Conservation (phyloP, 2,329 filamentous ascomycete genomes). For the Colletotrichum trifolii region DNA sequence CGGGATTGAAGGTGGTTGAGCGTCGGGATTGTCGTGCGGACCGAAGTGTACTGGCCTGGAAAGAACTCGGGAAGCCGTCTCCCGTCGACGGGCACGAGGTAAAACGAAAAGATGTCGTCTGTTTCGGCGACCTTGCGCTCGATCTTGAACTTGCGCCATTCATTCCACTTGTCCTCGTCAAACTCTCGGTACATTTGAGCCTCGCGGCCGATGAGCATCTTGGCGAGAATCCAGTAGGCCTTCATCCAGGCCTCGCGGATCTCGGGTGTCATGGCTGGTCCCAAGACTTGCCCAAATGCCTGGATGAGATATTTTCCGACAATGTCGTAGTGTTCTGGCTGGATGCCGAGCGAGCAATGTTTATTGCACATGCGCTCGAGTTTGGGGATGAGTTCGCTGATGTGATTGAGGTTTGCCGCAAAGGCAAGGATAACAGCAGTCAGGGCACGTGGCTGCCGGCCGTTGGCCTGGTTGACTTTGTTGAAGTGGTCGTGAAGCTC, state of each 20-base stretch:
- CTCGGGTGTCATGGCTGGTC: slow-evolving; percentile 71
- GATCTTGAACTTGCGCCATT: slow-evolving; percentile 76
- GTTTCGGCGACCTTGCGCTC: slow-evolving; percentile 73
- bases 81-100: slow-evolving; percentile 72
- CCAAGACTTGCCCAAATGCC: slow-evolving; percentile 75
- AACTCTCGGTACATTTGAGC: slow-evolving; percentile 70
- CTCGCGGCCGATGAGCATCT: slow-evolving; percentile 77
- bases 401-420: slow-evolving; percentile 75
- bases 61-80: slow-evolving; percentile 70
- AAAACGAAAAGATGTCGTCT: slow-evolving; percentile 77
- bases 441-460: slow-evolving; percentile 41
- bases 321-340: slow-evolving; percentile 75
- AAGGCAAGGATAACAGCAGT: slow-evolving; percentile 69
- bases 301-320: slow-evolving; percentile 76
- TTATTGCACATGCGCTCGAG: slow-evolving; percentile 74
- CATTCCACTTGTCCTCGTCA: slow-evolving; percentile 64
- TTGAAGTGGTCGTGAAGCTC: slow-evolving; percentile 79
- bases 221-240: slow-evolving; percentile 79
- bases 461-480: slow-evolving; percentile 40
- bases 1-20: slow-evolving; percentile 71
- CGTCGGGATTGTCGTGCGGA: slow-evolving; percentile 67
- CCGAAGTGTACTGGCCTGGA: slow-evolving; percentile 79
- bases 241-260: slow-evolving; percentile 75
- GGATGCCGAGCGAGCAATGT: slow-evolving; percentile 77
- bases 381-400: slow-evolving; percentile 63